These are phyloP conservation scores for Verticillium zaregamsianum DNA, from an alignment of 2,329 filamentous ascomycete genomes.

Conservation along the genomic window DNA sequence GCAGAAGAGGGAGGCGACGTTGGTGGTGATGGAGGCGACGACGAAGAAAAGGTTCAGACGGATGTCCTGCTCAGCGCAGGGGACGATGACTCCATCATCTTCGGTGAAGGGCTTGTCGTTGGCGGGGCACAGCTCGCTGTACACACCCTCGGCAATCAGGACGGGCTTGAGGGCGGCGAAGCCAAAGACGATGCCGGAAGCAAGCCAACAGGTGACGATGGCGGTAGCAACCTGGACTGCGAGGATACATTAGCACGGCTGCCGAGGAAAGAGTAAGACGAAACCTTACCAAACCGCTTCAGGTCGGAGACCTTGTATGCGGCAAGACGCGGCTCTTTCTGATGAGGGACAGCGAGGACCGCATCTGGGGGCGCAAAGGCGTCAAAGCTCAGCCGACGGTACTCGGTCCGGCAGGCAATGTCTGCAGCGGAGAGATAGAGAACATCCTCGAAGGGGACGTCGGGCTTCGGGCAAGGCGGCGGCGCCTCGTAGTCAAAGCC, in stretches of 20 bases:
- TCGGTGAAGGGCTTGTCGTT: not conserved
- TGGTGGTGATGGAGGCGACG: constrained; percentile 40
- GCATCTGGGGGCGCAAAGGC: constrained; percentile 17
- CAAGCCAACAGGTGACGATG: constrained; percentile 70
- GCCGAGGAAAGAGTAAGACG: not conserved
- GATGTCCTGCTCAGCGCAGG: constrained; percentile 49
- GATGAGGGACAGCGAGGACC: constrained; percentile 3
- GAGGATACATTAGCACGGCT: not conserved
- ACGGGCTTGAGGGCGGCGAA: constrained; percentile 86
- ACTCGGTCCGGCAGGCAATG: not conserved
- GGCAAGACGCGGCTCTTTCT: constrained; percentile 18
- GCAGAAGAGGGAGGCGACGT: constrained; percentile 62
- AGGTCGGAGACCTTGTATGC: constrained; percentile 25
- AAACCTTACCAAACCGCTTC: constrained; percentile 18
- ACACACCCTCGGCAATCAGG: constrained; percentile 68
- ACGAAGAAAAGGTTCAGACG: constrained; percentile 63
- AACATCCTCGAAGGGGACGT: constrained; percentile 12
- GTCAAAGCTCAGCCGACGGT: constrained; percentile 21
- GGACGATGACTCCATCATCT: constrained; percentile 22
- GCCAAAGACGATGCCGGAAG: constrained; percentile 75
- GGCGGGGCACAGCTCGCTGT: constrained; percentile 32
- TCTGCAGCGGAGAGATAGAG: constrained; percentile 20
- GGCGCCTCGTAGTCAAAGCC: constrained; percentile 33
- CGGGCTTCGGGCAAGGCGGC: constrained; percentile 16
- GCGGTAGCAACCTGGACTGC: constrained; percentile 66